Base-by-base conservation (phyloP, 2,329 filamentous ascomycete species). In the Fusarium secorum region DNA sequence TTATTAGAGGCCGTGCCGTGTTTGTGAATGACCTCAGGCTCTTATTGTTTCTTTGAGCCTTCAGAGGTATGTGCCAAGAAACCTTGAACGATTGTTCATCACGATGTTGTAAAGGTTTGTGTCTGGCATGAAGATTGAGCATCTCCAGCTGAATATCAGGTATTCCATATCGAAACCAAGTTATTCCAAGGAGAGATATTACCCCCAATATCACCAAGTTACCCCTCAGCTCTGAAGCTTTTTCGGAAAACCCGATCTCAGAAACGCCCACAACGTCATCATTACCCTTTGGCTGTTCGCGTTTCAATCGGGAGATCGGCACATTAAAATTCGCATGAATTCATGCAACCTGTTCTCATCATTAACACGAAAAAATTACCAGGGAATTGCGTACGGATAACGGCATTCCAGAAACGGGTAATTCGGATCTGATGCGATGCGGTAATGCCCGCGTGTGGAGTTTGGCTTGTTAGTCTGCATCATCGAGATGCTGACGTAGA, bases 401-500 rank as follows among this genome's bases (percentile, higher is more conserved):
- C 41, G 59, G 65, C 64, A 68, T 49, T 68, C 18, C 38, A 42
- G 35, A 41, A 44, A 48, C 57, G 69, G 70, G 32, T 70, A 52
- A 26, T 22, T 39, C 70, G 65, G 70, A 67, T 52, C 48, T 39
- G 20, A n/a, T 45, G 42, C 30, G 30, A 11, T 28, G 41, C 32
- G 64, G 56, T 53, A 46, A 46, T 44, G 57, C 35, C 56, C 39
- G 44, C 26, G 15, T 45, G 60, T 61, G 60, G 68, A 52, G 64
- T 61, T 53, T 41, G 24, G 39, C 45, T 33, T 38, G 28, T 64
- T 28, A 57, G 64, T 59, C 49, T 68, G 57, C 75, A 74, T 76
- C 66, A 75, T 76, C 64, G 75, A 77, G 68, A 68, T 53, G 59
- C 56, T 59, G 65, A 67, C 53, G 71, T 72, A 71, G 30, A 10